Evolutionary conservation across 2,329 filamentous ascomycete genomes (phyloP), one percentile per base, ranked within the genome.

Genomic region (Talaromyces marneffei): DNA sequence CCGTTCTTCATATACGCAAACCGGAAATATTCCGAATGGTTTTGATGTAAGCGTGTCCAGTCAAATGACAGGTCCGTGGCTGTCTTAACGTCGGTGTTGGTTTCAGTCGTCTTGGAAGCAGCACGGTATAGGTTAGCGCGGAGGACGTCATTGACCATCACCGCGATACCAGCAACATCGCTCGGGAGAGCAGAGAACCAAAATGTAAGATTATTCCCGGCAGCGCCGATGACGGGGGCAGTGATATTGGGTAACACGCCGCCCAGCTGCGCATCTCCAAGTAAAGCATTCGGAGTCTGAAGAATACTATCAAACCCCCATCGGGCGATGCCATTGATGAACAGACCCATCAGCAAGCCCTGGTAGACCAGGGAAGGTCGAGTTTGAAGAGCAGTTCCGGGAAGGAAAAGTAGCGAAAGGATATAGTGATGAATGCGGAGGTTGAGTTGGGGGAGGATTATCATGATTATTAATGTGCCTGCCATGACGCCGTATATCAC

Each of bases 371-470:
- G 74, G 54, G 78, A 80, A 0, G 83, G 83, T 1, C 85, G 77
- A 18, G 82, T 87, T 65, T 86, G 84, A 66, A 86, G 78, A 0
- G 78, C 77, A 2, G 84, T 86, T 0, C 85, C 85, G 0, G 83
- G 82, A 0, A 86, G 74, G 2, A 87, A 76, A 2, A 87, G 73
- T 0, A 87, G 75, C 0, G 80, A 82, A 3, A 87, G 78, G 66
- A 87, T 85, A 67, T 87, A 87, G 66, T 87, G 84, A 66, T 87
- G 84, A 62, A 87, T 85, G n/a, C 84, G 80, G 20, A 87, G 76
- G 63, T 82, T 83, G 74, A 86, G 80, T 40, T 79, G 74, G 0
- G 84, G 84, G 2, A 86, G 73, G 1, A 80, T 74, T n/a, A 85
- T 71, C 29, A 85, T 73, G 27, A 78, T 66, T 52, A 84, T 72